Evolutionary conservation across 352 stramenopile genomes (phyloP).

Genomic region (Ochromonadaceae sp.): DNA sequence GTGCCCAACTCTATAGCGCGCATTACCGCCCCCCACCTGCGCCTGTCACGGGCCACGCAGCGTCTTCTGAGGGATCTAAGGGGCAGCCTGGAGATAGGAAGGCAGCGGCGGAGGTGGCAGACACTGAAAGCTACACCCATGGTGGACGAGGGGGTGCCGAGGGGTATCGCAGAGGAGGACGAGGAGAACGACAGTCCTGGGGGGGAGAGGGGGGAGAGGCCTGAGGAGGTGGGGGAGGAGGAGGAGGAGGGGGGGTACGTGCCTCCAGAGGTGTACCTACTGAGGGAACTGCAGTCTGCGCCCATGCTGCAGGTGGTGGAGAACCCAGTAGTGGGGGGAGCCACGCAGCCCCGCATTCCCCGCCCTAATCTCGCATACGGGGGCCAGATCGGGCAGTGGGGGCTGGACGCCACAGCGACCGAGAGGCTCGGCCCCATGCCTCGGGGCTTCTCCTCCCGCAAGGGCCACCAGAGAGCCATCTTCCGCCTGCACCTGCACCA

Average conservation of each 20-base stretch:
- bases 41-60: not conserved
- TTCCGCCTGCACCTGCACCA: not conserved
- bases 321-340: not conserved
- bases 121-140: not conserved
- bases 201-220: not conserved
- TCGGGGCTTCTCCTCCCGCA: not conserved
- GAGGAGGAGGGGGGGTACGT: not conserved
- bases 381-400: not conserved
- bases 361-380: not conserved
- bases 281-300: not conserved
- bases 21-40: not conserved
- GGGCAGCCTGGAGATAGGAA: not conserved
- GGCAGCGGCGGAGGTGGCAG: not conserved
- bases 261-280: not conserved
- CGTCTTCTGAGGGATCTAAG: not conserved
- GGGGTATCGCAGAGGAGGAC: not conserved
- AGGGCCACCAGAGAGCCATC: not conserved
- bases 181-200: not conserved
- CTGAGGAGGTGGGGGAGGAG: not conserved
- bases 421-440: not conserved
- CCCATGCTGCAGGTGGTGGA: not conserved
- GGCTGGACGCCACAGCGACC: not conserved
- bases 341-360: not conserved
- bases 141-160: not conserved
- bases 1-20: not conserved